Conservation (phyloP, 2,329 filamentous ascomycete genomes). For the Cryphonectria parasitica region DNA sequence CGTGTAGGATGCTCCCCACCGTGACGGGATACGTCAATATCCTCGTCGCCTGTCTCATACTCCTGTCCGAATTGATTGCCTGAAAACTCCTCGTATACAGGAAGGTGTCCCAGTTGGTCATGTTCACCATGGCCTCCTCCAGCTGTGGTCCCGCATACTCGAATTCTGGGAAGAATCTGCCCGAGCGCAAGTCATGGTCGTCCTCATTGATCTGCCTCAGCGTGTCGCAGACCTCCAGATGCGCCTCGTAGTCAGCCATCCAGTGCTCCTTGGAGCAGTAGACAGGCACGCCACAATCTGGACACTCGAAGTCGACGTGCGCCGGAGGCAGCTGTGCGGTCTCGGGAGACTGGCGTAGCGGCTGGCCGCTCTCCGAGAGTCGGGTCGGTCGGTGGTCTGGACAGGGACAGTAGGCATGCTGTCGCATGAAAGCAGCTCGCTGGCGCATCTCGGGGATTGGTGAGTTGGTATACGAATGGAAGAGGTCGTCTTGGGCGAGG, state of each 20-base stretch:
- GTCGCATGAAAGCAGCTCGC: slow-evolving; percentile 87
- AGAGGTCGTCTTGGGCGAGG: slow-evolving; percentile 79
- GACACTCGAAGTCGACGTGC: slow-evolving; percentile 92
- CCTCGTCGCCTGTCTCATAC: slow-evolving; percentile 89
- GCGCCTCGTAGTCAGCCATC: slow-evolving; percentile 92
- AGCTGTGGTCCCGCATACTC: slow-evolving; percentile 87
- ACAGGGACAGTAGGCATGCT: slow-evolving; percentile 93
- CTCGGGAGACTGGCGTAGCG: slow-evolving; percentile 52
- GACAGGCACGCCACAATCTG: slow-evolving; percentile 91
- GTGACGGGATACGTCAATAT: slow-evolving; percentile 93
- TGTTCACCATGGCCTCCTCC: slow-evolving; percentile 91
- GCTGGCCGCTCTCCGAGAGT: slow-evolving; percentile 66
- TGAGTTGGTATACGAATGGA: slow-evolving; percentile 88
- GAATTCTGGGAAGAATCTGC: slow-evolving; percentile 91
- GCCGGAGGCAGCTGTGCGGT: slow-evolving; percentile 67
- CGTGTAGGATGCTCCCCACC: slow-evolving; percentile 87
- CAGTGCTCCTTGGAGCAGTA: slow-evolving; percentile 95
- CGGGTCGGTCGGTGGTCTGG: slow-evolving; percentile 81
- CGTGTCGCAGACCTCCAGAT: slow-evolving; percentile 90
- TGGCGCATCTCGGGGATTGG: slow-evolving; percentile 86
- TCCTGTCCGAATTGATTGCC: slow-evolving; percentile 87
- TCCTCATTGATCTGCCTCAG: slow-evolving; percentile 95
- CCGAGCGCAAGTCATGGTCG: slow-evolving; percentile 90
- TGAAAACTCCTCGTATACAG: slow-evolving; percentile 90
- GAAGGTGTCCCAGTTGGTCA: slow-evolving; percentile 98